Percentiles rank a stretch among this genome's conserved stretches.
These are phyloP conservation scores for Colletotrichum simmondsii DNA, from an alignment of 2,329 filamentous ascomycete species.

Conservation along the genomic window DNA sequence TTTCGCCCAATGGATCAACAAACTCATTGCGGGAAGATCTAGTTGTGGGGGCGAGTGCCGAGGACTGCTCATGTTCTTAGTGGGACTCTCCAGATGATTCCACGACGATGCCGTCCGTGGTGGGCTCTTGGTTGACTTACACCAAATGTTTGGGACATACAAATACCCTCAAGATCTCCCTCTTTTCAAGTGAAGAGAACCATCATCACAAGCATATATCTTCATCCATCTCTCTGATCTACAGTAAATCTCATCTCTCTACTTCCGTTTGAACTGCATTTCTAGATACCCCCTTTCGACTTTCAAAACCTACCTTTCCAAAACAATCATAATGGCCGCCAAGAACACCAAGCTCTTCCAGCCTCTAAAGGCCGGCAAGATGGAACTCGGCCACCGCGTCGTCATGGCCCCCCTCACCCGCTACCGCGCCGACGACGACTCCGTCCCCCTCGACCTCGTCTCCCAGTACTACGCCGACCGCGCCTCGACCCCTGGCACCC, in stretches of 20 bases:
- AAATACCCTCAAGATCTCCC: conserved; percentile 22
- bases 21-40: conserved; percentile 14
- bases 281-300: not conserved
- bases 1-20: conserved; percentile 14
- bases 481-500: conserved; percentile 54
- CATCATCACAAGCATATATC: not conserved
- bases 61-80: not conserved
- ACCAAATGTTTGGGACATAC: not conserved
- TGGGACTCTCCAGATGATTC: conserved; percentile 34
- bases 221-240: not conserved
- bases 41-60: conserved; percentile 6
- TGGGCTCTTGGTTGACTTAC: conserved; percentile 17
- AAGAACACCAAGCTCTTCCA: conserved; percentile 50
- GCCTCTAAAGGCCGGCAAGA: conserved; percentile 53
- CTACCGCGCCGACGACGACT: conserved; percentile 56
- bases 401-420: conserved; percentile 70
- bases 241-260: not conserved
- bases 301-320: not conserved
- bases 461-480: conserved; percentile 44
- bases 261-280: not conserved
- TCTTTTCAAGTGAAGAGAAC: conserved; percentile 5
- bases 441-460: conserved; percentile 40
- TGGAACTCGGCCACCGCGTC: conserved; percentile 55
- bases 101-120: not conserved
- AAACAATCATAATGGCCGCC: conserved; percentile 24